phyloP scores from a whole-genome alignment of 2,329 filamentous ascomycete genomes.

The Exophiala sideris region DNA sequence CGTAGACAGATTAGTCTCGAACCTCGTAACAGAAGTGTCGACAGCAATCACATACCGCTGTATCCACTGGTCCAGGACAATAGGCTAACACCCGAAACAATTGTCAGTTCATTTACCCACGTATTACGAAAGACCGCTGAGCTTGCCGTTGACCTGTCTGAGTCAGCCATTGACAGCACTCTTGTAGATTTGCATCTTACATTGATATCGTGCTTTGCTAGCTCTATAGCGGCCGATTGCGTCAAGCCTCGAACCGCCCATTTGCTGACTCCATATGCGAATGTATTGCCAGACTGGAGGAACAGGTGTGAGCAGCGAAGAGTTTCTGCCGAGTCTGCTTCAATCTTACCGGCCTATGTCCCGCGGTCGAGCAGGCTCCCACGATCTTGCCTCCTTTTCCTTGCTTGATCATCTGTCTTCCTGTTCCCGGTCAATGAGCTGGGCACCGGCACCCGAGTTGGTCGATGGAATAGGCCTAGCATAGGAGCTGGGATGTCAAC shows the following conservation, averaged over 20 bases:
- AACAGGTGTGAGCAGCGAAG: too few relatives aligned
- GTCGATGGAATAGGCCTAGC: too few relatives aligned
- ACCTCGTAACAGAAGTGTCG: too few relatives aligned
- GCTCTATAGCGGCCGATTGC: constrained; percentile 63
- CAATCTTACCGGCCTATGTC: background rate
- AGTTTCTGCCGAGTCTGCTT: too few relatives aligned
- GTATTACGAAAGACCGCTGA: background rate
- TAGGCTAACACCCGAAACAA: constrained; percentile 42
- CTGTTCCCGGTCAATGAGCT: constrained; percentile 34
- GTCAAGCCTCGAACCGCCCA: constrained; percentile 64
- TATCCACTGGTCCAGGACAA: constrained; percentile 64
- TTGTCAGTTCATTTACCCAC: background rate
- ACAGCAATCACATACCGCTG: constrained; percentile 32
- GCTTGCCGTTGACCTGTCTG: background rate
- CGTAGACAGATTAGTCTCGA: background rate
- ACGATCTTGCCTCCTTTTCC: constrained; percentile 50
- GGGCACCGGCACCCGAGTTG: too few relatives aligned
- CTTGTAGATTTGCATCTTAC: background rate
- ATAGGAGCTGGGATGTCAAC: background rate
- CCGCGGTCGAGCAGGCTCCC: constrained; percentile 29
- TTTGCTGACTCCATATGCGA: constrained; percentile 63
- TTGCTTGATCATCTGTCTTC: constrained; percentile 63
- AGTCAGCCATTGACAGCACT: too few relatives aligned
- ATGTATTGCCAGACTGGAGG: constrained; percentile 44
- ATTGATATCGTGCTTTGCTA: constrained; percentile 61